These are phyloP conservation scores for Misopates orontium DNA, from an alignment of 257 asterid species.

Conservation along the genomic window DNA sequence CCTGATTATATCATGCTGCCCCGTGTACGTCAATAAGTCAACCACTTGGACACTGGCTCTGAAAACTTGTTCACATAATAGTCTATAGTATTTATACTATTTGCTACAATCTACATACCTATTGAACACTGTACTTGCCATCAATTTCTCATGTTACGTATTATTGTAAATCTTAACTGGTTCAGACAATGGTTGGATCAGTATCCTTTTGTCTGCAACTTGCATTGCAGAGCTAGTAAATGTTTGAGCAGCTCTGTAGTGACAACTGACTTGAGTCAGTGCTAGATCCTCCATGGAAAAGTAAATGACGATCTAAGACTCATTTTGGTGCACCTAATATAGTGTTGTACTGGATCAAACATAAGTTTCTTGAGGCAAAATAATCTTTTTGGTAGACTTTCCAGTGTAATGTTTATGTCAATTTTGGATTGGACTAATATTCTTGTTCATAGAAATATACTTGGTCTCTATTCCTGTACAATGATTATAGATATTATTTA, in stretches of 20 bases:
- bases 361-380: background rate
- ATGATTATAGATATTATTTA: constrained; percentile 10
- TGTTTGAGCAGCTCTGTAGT: background rate
- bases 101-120: background rate
- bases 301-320: background rate
- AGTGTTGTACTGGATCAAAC: too few species aligned
- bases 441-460: background rate
- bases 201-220: background rate
- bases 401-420: background rate
- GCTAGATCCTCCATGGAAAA: background rate
- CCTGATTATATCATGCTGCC: too few species aligned
- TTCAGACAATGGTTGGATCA: background rate
- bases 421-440: constrained; percentile 6
- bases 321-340: background rate
- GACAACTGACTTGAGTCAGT: background rate
- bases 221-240: background rate
- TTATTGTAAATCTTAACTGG: constrained; percentile 16
- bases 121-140: background rate
- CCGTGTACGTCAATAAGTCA: too few species aligned
- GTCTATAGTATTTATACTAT: background rate
- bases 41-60: background rate
- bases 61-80: background rate
- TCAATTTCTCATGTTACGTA: background rate
- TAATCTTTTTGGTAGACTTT: background rate
- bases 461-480: constrained; percentile 5